Conservation (phyloP, 2,329 filamentous ascomycete genomes). For the Metarhizium rileyi region DNA sequence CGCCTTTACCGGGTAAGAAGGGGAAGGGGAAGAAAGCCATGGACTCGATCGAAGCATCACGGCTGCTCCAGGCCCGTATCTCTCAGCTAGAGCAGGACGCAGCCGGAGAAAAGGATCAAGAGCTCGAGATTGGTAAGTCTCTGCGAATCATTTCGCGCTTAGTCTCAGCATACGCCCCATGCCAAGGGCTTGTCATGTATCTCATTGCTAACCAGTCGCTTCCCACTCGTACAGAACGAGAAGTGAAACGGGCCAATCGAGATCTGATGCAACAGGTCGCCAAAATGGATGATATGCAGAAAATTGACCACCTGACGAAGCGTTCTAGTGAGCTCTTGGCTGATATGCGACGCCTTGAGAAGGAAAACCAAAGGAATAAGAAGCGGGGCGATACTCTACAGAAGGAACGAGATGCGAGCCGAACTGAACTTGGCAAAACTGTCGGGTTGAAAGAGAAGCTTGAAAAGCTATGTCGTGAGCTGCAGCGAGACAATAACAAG, state of each 20-base stretch:
- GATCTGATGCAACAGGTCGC: conserved; percentile 82
- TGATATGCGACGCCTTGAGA: conserved; percentile 91
- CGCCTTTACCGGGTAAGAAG: conserved; percentile 55
- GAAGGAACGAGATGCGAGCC: conserved; percentile 88
- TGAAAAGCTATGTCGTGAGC: conserved; percentile 88
- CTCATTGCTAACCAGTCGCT: conserved; percentile 2
- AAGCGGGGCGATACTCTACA: conserved; percentile 89
- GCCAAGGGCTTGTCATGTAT: not conserved
- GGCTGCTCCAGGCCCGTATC: conserved; percentile 85
- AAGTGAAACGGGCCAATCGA: conserved; percentile 87
- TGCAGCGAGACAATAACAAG: conserved; percentile 96
- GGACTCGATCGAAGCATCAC: conserved; percentile 82
- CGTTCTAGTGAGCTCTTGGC: conserved; percentile 85
- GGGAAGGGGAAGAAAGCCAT: conserved; percentile 74
- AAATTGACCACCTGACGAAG: conserved; percentile 82
- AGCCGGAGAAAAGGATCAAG: conserved; percentile 88
- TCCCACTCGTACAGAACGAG: conserved; percentile 53
- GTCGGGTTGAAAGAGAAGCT: conserved; percentile 89
- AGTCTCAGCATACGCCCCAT: not conserved
- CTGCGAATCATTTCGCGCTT: not conserved
- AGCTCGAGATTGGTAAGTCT: conserved; percentile 78
- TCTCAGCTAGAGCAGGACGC: conserved; percentile 91
- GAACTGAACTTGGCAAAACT: conserved; percentile 83
- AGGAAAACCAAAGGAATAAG: conserved; percentile 92
- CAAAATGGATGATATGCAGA: conserved; percentile 85